Base-by-base conservation (phyloP, 257 asterid species). In the Nicotiana paniculata region DNA sequence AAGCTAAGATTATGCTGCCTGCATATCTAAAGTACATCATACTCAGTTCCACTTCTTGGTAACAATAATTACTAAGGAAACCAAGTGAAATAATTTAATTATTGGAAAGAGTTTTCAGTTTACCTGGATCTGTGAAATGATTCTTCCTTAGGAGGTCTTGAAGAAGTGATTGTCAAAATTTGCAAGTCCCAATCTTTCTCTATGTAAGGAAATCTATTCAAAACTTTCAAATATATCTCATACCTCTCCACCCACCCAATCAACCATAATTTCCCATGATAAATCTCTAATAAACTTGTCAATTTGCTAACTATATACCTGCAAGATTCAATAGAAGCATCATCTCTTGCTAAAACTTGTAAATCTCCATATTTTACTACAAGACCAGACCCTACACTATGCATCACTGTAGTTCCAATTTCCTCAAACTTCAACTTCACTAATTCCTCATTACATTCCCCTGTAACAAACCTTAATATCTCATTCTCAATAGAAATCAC, bases 81-180 rank as follows among this genome's bases (percentile, higher is more conserved):
- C 13, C 18, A 13, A 15, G 15, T 30, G 72, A 65, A 65, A 65
- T 65, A 30, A 65, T 72, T 72, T 12, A 74, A 74, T 18, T 51
- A 24, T 26, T 48, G 69, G 66, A 63, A 37, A 63, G 37, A 63
- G 18, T 64, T 37, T 37, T 64, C 17, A 59, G 84, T 55, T 78
- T 67, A 95, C 99, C 97, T 93, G 91, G 99, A 93, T 89, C 91
- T 92, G 35, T 96, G 95, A 81, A 85, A 88, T 32, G 95, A 85
- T 30, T 95, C 97, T 64, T 90, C 97, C 78, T 81, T 59, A 21
- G 95, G 82, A 59, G 87, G 85, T 67, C 85, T 87, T 43, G 85
- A 55, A 4, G 93, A 85, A 80, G 94, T 93, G 39, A 92, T 85
- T 13, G 97, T 97, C 86, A 95, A 83, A 86, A 93, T 85, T 82